Evolutionary conservation across 2,329 filamentous ascomycete genomes (phyloP), one percentile per base, ranked within the genome.

Genomic region (Hymenoscyphus salicellus): DNA sequence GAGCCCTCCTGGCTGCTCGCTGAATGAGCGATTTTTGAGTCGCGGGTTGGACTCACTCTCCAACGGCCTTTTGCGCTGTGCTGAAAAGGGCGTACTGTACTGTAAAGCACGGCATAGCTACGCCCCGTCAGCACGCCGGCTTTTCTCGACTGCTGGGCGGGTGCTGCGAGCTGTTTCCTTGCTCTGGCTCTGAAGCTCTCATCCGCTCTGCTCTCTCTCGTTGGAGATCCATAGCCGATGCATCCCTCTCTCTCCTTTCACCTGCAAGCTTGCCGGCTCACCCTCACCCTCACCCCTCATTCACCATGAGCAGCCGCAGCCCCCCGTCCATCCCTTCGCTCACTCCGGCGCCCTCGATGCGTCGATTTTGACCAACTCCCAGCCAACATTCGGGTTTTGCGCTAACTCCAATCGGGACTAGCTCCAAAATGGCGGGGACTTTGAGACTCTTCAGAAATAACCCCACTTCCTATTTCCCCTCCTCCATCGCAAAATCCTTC

Each of bases 401-500:
- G 55, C 55, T 56, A 56, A 56, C 55, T 1, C 28, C 26, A 56
- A 30, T 23, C 4, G 5, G 55, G 26, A 56, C 55, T 56, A 56
- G 55, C 55, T n/a, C 26, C 17, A 56, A 56, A 8, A 56, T 56
- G 55, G 28, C 30, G 28, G 30, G 26, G 23, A 30, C 28, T 30
- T 30, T 30, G 28, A 56, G 26, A 56, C 26, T 56, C 55, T 32
- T 33, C 55, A 56, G 55, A 90, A 77, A 41, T 87, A 83, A 87
- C 89, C 90, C 78, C 79, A 77, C 78, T 78, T 63, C 74, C 74
- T 74, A 73, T 72, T 77, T 75, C 73, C 75, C 68, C 72, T 75
- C 68, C 63, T 63, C 66, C 59, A 59, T 74, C 69, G 69, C 65
- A 67, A 72, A 72, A 74, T 74, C 77, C 72, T 75, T 75, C 75